Evolutionary conservation across 352 stramenopile genomes (phyloP).

Genomic region (Phytophthora idaei): DNA sequence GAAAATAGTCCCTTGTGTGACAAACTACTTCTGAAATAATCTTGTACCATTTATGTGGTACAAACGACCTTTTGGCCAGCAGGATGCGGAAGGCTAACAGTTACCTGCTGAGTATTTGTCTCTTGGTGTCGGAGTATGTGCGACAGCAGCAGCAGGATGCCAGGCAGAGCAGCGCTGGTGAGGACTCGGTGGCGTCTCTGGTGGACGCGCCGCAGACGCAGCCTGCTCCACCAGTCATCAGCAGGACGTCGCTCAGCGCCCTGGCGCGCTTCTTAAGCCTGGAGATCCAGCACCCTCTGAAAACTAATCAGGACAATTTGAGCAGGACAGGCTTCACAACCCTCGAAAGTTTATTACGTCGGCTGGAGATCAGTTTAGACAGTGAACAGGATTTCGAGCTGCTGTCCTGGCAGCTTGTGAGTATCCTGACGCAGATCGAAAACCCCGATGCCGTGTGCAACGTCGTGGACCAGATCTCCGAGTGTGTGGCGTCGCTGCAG

Average conservation of each 20-base stretch:
- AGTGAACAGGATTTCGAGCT: conserved; percentile 47
- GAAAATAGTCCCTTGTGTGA: too few species aligned
- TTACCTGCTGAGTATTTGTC: conserved; percentile 55
- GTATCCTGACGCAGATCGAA: conserved; percentile 57
- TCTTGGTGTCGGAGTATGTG: conserved; percentile 58
- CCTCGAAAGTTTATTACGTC: conserved; percentile 49
- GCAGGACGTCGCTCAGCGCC: conserved; percentile 41
- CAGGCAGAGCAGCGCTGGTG: conserved; percentile 9
- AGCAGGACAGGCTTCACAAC: conserved; percentile 26
- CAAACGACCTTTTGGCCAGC: too few species aligned
- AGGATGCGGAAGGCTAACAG: too few species aligned
- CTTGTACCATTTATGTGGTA: too few species aligned
- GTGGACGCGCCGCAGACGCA: conserved; percentile 12
- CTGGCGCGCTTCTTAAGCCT: too few species aligned
- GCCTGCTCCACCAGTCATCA: conserved; percentile 22
- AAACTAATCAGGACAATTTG: conserved; percentile 11
- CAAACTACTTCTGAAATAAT: too few species aligned
- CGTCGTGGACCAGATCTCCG: conserved; percentile 65
- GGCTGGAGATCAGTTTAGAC: conserved; percentile 47
- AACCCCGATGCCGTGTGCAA: conserved; percentile 70
- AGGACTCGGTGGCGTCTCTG: conserved; percentile 33
- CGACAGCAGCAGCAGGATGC: conserved; percentile 47
- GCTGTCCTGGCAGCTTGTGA: conserved; percentile 55
- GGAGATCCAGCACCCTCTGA: conserved; percentile 21
- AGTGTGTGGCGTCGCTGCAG: conserved; percentile 57